Conservation (phyloP, 306 rosid species). For the Purshia tridentata region DNA sequence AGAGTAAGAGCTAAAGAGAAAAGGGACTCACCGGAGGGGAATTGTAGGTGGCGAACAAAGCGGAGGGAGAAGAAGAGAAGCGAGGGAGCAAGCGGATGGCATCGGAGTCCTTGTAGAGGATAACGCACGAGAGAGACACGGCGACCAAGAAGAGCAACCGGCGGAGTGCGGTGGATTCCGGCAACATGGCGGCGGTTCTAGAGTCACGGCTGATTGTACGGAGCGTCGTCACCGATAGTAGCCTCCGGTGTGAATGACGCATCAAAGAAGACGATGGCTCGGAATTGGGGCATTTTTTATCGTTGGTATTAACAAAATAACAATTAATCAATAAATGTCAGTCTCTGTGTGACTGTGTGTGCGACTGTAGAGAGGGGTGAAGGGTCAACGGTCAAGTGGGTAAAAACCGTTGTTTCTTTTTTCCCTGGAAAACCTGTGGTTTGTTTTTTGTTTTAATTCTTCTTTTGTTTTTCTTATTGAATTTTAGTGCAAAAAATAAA, state of each 20-base stretch:
- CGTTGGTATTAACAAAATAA: too few relatives aligned
- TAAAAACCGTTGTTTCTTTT: too few relatives aligned
- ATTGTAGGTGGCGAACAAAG: slow-evolving; percentile 33
- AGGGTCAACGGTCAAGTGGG: too few relatives aligned
- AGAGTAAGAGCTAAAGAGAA: background rate
- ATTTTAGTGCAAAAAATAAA: too few relatives aligned
- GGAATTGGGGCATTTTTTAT: background rate
- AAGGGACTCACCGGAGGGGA: slow-evolving; percentile 42
- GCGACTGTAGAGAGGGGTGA: too few relatives aligned
- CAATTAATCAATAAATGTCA: too few relatives aligned
- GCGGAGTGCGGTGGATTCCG: slow-evolving; percentile 11
- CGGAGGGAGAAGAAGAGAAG: slow-evolving; percentile 36
- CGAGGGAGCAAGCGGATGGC: slow-evolving; percentile 45
- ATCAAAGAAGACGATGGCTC: background rate
- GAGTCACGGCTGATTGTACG: background rate
- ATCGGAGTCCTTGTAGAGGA: slow-evolving; percentile 43
- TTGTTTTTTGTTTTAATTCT: too few relatives aligned
- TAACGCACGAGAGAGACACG: slow-evolving; percentile 49
- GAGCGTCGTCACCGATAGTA: background rate
- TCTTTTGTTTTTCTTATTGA: too few relatives aligned
- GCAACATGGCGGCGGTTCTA: background rate
- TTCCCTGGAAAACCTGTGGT: too few relatives aligned
- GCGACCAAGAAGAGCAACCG: slow-evolving; percentile 41
- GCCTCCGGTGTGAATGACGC: slow-evolving; percentile 21
- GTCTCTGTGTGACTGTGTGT: too few relatives aligned